Base-by-base conservation (phyloP, 306 rosid species). In the Biancaea sappan region DNA sequence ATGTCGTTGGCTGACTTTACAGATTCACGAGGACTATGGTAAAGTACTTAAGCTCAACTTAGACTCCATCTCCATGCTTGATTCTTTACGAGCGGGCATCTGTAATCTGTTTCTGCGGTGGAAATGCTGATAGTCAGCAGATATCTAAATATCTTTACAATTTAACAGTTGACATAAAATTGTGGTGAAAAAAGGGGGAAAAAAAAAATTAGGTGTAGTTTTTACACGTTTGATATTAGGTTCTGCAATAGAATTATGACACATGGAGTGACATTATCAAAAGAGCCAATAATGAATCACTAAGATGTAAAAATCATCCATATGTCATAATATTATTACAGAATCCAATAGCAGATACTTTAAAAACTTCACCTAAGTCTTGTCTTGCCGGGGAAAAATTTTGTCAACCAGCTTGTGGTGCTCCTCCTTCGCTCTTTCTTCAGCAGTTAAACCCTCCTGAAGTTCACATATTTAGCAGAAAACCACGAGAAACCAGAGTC, bases 361-460 rank as follows among this genome's bases (percentile, higher is more conserved):
- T 13, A 56, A 56, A 12, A 56, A 28, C 16, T 26, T 56, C 28
- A 8, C 5, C 8, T 0, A 40, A 4, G 10, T 13, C 21, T 56
- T 28, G 19, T 58, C 7, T 11, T 15, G 4, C n/a, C n/a, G 64
- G 6, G 15, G 29, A 73, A 78, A 66, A 67, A 41, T 80, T 50
- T 22, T 72, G 35, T n/a, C n/a, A n/a, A 95, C 99, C 99, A 90
- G 99, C 88, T 90, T 87, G 48, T 77, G 86, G 77, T 83, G 87
- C 82, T 88, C 93, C 62, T 79, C 79, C 80, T 63, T 83, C 51
- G 89, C 74, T 53, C 79, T 83, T 86, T 95, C 99, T 76, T 90
- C 99, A 12, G 98, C 89, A 25, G 90, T 90, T 76, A 92, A 60
- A 73, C 99, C 99, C 70, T 89, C 95, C 98, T 95, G 84, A 61